Conservation (phyloP, 78 protist species). For the Dictyostelium capitatum region DNA sequence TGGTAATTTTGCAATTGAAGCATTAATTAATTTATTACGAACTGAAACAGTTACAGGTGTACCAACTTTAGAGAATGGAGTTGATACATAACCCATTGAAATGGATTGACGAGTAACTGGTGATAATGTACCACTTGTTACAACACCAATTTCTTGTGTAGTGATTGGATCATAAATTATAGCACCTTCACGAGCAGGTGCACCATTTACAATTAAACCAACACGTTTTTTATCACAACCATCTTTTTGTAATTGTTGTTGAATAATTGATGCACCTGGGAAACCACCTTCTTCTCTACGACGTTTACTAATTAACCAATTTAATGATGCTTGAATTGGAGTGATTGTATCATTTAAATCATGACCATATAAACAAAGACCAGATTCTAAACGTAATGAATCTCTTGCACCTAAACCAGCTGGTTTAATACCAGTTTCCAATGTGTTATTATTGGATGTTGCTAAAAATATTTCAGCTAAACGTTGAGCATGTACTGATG, state of each 20-base stretch:
- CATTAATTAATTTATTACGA: conserved; percentile 86
- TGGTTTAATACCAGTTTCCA: conserved; percentile 57
- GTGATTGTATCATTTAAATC: conserved; percentile 92
- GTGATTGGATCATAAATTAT: conserved; percentile 22
- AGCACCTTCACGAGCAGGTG: conserved; percentile 92
- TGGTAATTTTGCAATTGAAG: conserved; percentile 91
- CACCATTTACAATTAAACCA: conserved; percentile 88
- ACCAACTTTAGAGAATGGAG: conserved; percentile 60
- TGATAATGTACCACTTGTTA: conserved; percentile 92
- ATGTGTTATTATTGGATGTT: not conserved
- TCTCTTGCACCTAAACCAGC: conserved; percentile 98
- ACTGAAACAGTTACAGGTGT: conserved; percentile 34
- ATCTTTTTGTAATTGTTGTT: conserved; percentile 84
- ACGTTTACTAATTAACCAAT: conserved; percentile 92
- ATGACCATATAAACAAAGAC: conserved; percentile 97
- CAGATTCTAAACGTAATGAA: conserved; percentile 97
- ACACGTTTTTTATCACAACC: conserved; percentile 84
- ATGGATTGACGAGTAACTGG: conserved; percentile 90
- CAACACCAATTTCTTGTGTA: conserved; percentile 86
- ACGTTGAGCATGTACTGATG: conserved; percentile 17
- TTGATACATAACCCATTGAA: conserved; percentile 93
- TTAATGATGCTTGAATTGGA: conserved; percentile 93
- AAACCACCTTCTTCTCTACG: conserved; percentile 94
- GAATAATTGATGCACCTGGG: conserved; percentile 91
- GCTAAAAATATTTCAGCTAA: conserved; percentile 79